Conservation (phyloP, 2,329 filamentous ascomycete genomes). For the Diaporthe citriasiana region DNA sequence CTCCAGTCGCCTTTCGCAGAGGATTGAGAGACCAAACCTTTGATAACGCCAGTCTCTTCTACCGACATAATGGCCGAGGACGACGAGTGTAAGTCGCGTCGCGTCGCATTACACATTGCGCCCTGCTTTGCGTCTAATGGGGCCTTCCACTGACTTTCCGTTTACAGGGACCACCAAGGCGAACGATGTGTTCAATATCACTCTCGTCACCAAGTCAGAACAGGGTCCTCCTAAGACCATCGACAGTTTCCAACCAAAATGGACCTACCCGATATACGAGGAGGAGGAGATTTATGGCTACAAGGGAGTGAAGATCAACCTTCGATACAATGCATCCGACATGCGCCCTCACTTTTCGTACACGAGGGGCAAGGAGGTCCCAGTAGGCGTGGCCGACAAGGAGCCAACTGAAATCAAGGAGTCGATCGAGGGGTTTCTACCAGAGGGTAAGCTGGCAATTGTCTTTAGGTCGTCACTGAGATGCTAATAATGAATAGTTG, state of each 20-base stretch:
- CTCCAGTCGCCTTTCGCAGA: neutral
- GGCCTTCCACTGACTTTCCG: conserved; percentile 13
- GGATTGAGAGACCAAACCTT: neutral
- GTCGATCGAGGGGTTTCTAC: conserved; percentile 75
- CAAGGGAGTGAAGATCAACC: conserved; percentile 80
- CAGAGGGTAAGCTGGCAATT: conserved; percentile 66
- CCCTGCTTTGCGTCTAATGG: neutral
- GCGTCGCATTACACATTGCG: conserved; percentile 9
- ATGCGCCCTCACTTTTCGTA: conserved; percentile 83
- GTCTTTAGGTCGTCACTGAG: neutral
- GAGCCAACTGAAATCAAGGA: conserved; percentile 78
- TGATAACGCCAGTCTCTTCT: neutral
- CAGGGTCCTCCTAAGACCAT: conserved; percentile 66
- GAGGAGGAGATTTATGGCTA: conserved; percentile 97
- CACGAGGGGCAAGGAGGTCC: conserved; percentile 79
- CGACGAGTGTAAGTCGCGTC: conserved; percentile 37
- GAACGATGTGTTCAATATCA: conserved; percentile 74
- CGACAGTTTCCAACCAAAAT: conserved; percentile 83
- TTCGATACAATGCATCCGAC: conserved; percentile 78
- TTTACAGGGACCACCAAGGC: conserved; percentile 70
- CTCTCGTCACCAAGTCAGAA: conserved; percentile 66
- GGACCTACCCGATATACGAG: conserved; percentile 93
- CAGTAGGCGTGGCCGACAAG: conserved; percentile 66
- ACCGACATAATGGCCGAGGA: conserved; percentile 34
- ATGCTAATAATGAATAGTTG: conserved; percentile 62